Conservation (phyloP, 495 filamentous ascomycete genomes). For the Hyphodiscus hymeniophilus region DNA sequence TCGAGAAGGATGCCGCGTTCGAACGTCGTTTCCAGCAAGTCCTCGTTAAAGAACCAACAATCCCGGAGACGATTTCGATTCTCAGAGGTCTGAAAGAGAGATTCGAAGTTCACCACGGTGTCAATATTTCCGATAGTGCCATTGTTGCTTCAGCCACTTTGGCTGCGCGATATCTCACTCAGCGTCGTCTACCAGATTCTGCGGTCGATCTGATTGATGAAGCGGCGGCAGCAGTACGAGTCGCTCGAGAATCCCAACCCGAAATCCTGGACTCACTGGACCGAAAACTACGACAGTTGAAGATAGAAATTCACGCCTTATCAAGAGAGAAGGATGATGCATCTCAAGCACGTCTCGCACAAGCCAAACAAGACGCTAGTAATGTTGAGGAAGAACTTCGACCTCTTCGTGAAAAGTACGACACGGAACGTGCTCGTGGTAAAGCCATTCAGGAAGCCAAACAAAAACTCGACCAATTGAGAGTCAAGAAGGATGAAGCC, state of each 20-base stretch:
- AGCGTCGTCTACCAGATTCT: conserved; percentile 85
- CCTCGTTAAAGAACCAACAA: conserved; percentile 82
- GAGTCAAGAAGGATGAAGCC: conserved; percentile 86
- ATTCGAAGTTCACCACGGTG: conserved; percentile 97
- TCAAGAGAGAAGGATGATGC: conserved; percentile 91
- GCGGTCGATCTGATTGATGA: conserved; percentile 96
- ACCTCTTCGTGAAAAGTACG: conserved; percentile 91
- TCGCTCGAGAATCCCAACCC: conserved; percentile 90
- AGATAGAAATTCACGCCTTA: conserved; percentile 94
- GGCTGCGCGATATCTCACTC: conserved; percentile 85
- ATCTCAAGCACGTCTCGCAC: conserved; percentile 68
- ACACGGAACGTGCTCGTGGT: conserved; percentile 78
- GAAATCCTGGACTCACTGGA: conserved; percentile 91
- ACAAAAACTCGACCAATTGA: conserved; percentile 81
- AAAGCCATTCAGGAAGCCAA: conserved; percentile 93
- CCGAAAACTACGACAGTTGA: conserved; percentile 75
- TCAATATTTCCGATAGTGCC: conserved; percentile 87
- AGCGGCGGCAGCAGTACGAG: conserved; percentile 87
- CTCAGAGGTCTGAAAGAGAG: conserved; percentile 93
- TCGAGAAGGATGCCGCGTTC: conserved; percentile 96
- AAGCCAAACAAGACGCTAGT: conserved; percentile 80
- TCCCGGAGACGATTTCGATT: conserved; percentile 90
- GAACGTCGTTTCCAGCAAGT: conserved; percentile 98
- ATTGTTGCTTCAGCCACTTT: conserved; percentile 86
- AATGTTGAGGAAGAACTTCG: conserved; percentile 88